Base-by-base conservation (phyloP, 495 filamentous ascomycete genomes). In the Elaphomyces granulatus region DNA sequence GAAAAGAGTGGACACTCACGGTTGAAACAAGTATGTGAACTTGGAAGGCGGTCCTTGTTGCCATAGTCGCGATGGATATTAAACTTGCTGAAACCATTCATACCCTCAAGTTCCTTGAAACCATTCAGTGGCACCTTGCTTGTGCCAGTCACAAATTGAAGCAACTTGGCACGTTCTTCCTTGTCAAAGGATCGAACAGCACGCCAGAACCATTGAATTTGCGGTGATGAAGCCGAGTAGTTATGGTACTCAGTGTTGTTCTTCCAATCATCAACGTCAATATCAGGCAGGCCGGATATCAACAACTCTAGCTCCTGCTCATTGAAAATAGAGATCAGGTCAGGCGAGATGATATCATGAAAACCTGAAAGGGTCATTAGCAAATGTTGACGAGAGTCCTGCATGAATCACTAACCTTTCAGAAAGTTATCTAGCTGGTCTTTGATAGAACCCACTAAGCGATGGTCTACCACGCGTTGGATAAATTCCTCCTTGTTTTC, bases 191-290 rank as follows among this genome's bases (percentile, higher is more conserved):
- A 94, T 48, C 92, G 81, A 32, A 99, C 81, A 2, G 92, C 90
- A 50, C 90, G 80, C 90, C 90, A 99, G 77, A 99, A 95, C 92
- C 90, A 96, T 59, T 99, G 90, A 48, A 99, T 95, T 53, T 99
- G 90, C 17, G 87, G 80, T 2, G 90, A 93, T 0, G 87, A 84
- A 19, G 84, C 80, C 12, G 83, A 81, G 67, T 96, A 99, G 60
- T 95, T 96, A 61, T 96, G 90, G 51, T 95, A 96, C 53, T 96
- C 92, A 15, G 87, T 94, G 60, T 94, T 92, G 58, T 81, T 83
- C 75, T 94, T 94, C 90, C 90, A 99, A 65, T 99, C 90, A 49
- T 99, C 90, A 21, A 95, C 78, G 44, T 96, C 87, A 47, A 99
- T 93, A 48, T 96, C 90, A 4, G 90, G 90, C 32, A 99, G 67